Evolutionary conservation across 202 grass and related monocot genomes (phyloP).

Genomic region (Schoenoplectus triqueter): DNA sequence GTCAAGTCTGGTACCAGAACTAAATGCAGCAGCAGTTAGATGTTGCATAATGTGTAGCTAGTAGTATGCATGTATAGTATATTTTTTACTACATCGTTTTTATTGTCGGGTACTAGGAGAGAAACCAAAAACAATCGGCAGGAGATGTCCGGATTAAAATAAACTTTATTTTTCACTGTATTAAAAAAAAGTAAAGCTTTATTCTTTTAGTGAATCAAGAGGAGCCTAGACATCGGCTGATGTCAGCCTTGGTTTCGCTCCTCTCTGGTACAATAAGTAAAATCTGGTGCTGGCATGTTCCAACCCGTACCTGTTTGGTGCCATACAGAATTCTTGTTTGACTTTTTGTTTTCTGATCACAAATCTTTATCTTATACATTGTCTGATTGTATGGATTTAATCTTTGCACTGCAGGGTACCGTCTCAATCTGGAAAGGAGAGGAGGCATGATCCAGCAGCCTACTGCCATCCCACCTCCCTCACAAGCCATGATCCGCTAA

Average conservation of each 20-base stretch:
- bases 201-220: no score
- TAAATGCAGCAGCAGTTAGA: neutral
- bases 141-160: no score
- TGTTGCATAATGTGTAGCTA: neutral
- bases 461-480: conserved; percentile 15
- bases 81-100: neutral
- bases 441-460: neutral
- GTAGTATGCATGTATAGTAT: neutral
- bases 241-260: no score
- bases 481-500: conserved; percentile 49
- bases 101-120: neutral
- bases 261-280: neutral
- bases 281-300: neutral
- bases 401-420: conserved; percentile 47
- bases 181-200: no score
- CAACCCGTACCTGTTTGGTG: neutral
- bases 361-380: conserved; percentile 16
- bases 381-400: conserved; percentile 15
- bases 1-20: neutral
- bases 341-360: neutral
- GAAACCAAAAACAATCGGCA: no score
- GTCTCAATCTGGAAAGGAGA: conserved; percentile 47
- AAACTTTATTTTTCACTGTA: no score
- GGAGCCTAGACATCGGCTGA: no score
- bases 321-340: neutral